A percentile compares a stretch with the other conserved stretches of the same genome.
These are phyloP conservation scores for Haematococcus lacustris DNA, from an alignment of 139 green algal species.

Conservation along the genomic window DNA sequence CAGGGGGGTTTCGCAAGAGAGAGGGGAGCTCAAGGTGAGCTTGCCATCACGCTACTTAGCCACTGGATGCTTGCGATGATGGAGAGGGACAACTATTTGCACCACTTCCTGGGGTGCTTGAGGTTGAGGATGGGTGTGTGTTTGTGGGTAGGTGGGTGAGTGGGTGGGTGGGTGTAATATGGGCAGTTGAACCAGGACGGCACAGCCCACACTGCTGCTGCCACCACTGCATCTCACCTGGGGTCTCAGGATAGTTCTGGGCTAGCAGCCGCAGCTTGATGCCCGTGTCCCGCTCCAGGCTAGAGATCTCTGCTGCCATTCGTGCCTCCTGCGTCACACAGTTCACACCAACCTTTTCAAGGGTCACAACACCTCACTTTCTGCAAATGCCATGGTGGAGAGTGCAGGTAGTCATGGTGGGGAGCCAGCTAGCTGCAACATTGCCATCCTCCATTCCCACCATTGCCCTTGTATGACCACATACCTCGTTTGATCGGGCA, in stretches of 20 bases:
- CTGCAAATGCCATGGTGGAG: background rate
- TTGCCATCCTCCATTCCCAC: too few relatives aligned
- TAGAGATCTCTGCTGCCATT: conserved; percentile 53
- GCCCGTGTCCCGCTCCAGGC: conserved; percentile 85
- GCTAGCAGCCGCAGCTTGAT: conserved; percentile 89
- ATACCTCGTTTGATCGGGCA: too few relatives aligned
- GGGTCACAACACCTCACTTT: background rate
- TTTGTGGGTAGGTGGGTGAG: background rate
- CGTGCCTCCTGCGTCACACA: conserved; percentile 52
- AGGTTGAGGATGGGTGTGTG: background rate
- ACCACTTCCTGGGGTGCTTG: background rate
- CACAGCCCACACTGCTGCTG: background rate
- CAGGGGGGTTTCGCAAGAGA: background rate
- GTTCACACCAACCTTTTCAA: background rate
- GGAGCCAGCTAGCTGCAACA: too few relatives aligned
- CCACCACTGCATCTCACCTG: conserved; percentile 30
- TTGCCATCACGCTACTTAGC: background rate
- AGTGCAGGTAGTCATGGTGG: background rate
- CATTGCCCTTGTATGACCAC: too few relatives aligned
- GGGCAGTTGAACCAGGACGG: background rate
- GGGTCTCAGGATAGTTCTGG: conserved; percentile 97
- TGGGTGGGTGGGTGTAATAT: too few relatives aligned
- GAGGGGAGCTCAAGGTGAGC: background rate
- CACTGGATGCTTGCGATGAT: background rate
- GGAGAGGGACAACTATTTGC: background rate